Conservation (phyloP, 139 green algal genomes). For the Tetradesmus lagerheimii region DNA sequence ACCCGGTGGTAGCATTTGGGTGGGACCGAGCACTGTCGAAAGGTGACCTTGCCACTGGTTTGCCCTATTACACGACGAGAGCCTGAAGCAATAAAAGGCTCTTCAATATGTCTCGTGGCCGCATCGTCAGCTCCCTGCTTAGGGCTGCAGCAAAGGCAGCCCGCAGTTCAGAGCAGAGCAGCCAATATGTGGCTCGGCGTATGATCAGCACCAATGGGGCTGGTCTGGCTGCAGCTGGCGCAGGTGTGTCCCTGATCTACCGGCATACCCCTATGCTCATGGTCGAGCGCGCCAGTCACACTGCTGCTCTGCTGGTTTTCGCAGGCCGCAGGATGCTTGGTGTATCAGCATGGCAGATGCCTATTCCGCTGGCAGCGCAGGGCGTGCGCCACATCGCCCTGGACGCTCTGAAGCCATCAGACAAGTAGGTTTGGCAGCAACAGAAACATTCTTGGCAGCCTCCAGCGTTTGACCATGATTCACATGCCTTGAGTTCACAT, state of each 20-base stretch:
- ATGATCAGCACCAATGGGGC: not conserved
- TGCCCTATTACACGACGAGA: not conserved
- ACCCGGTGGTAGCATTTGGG: not conserved
- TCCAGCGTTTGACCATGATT: not conserved
- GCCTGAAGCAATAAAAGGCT: not conserved
- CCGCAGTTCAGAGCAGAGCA: not conserved
- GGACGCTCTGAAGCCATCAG: conserved; percentile 78
- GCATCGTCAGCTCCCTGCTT: not conserved
- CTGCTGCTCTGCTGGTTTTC: not conserved
- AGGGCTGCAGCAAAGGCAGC: conserved; percentile 1
- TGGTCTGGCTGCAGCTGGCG: not conserved
- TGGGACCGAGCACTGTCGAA: not conserved
- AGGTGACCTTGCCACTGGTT: not conserved
- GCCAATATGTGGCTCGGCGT: not conserved
- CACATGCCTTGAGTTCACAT: not conserved
- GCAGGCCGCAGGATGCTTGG: not conserved
- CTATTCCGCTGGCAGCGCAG: conserved; percentile 46
- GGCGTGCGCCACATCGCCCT: conserved; percentile 78
- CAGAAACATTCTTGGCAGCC: not conserved
- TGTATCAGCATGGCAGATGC: not conserved
- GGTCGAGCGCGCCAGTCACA: not conserved
- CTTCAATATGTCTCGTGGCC: not conserved
- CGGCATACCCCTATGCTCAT: not conserved
- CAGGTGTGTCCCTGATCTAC: conserved; percentile 1
- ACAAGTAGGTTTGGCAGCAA: conserved; percentile 70